phyloP scores from a whole-genome alignment of 2,329 filamentous ascomycete species.

The Gyromitra esculenta region DNA sequence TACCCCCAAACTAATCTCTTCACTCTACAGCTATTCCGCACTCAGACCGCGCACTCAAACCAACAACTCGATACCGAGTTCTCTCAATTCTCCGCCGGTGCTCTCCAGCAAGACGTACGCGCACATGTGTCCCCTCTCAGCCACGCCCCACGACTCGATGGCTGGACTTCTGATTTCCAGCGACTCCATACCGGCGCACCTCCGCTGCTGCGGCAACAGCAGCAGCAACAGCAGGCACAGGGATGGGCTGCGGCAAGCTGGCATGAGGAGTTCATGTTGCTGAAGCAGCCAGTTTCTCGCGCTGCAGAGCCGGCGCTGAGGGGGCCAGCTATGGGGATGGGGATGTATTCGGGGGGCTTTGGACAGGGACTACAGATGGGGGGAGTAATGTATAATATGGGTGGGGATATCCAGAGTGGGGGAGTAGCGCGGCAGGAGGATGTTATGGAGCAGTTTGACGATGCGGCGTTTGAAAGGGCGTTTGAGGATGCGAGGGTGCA shows the following conservation, averaged over 20 bases:
- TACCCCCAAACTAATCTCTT: constrained; percentile 35
- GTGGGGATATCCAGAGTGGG: constrained; percentile 2
- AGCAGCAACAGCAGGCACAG: constrained; percentile 50
- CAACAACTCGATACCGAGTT: constrained; percentile 73
- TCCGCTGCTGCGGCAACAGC: constrained; percentile 39
- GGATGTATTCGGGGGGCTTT: constrained; percentile 14
- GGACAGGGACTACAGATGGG: constrained; percentile 28
- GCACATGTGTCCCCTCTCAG: constrained; percentile 60
- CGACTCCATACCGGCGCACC: constrained; percentile 62
- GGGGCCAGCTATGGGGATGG: background rate
- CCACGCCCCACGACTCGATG: constrained; percentile 56
- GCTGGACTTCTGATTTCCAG: constrained; percentile 63
- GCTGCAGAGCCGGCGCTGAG: constrained; percentile 19
- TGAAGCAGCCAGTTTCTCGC: constrained; percentile 44
- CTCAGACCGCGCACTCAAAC: constrained; percentile 65
- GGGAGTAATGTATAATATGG: constrained; percentile 12
- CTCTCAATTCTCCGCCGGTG: constrained; percentile 67
- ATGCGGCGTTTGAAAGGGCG: constrained; percentile 63
- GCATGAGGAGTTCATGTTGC: constrained; percentile 69
- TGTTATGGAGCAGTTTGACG: constrained; percentile 60
- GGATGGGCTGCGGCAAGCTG: constrained; percentile 62
- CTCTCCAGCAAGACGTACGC: constrained; percentile 35
- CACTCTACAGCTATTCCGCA: constrained; percentile 69
- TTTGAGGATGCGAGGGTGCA: constrained; percentile 57
- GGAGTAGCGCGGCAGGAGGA: constrained; percentile 30